A percentile compares a stretch with the other conserved stretches of the same genome.
These are phyloP conservation scores for Nakazawaea wyomingensis DNA, from an alignment of 805 yeast genomes.

Conservation along the genomic window DNA sequence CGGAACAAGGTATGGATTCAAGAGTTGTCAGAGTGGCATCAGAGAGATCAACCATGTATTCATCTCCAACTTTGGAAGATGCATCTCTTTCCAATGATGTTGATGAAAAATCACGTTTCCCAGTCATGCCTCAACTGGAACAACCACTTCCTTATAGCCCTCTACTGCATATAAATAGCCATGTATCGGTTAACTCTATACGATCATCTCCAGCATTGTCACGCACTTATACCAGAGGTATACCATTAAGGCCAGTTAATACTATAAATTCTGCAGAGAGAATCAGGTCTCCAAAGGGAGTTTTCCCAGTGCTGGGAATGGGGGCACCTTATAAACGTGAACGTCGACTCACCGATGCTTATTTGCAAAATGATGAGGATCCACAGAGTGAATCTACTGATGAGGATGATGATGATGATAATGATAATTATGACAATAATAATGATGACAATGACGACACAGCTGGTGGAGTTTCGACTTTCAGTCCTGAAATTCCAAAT, in stretches of 20 bases:
- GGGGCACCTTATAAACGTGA: conserved; percentile 58
- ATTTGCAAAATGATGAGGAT: no score
- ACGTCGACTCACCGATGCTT: conserved; percentile 46
- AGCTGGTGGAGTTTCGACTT: no score
- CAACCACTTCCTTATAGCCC: conserved; percentile 1
- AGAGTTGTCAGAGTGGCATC: conserved; percentile 57
- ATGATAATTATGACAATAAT: conserved; percentile 26
- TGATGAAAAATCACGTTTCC: neutral
- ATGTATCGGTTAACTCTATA: neutral
- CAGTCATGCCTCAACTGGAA: neutral
- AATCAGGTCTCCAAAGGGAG: conserved; percentile 63
- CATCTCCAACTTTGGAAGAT: conserved; percentile 1
- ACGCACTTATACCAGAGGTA: neutral
- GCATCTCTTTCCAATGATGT: neutral
- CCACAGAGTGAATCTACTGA: conserved; percentile 18
- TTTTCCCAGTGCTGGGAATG: conserved; percentile 78
- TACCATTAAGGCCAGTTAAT: neutral
- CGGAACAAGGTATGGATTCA: conserved; percentile 70
- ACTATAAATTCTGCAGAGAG: conserved; percentile 8
- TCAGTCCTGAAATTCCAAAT: conserved; percentile 14
- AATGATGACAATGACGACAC: no score
- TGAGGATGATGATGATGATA: conserved; percentile 24
- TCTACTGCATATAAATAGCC: neutral
- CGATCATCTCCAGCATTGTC: conserved; percentile 3
- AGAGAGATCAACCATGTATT: neutral